A percentile compares a stretch with the other conserved stretches of the same genome.
Conservation (phyloP, 306 rosid species). For the Prunus salicina region DNA sequence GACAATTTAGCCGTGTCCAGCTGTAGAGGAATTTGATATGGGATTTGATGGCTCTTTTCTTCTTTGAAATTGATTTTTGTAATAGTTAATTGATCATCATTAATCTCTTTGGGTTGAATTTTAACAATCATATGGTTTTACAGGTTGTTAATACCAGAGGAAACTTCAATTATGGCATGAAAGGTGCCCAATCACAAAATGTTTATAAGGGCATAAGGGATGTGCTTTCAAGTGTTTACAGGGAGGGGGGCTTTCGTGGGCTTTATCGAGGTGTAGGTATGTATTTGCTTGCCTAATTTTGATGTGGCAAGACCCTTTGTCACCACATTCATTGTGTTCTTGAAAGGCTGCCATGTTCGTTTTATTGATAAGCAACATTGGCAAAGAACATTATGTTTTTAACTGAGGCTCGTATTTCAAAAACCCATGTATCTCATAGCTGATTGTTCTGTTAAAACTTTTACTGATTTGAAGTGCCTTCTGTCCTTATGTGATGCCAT, state of each 20-base stretch:
- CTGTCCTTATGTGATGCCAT: not conserved
- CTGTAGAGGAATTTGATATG: not conserved
- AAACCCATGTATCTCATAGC: not conserved
- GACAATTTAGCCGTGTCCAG: not conserved
- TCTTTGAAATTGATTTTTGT: not conserved
- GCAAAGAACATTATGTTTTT: not conserved
- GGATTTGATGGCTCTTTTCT: not conserved
- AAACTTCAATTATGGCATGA: slow-evolving; percentile 38
- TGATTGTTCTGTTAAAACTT: not conserved
- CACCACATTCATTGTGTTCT: not conserved
- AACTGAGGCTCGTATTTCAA: not conserved
- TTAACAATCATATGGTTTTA: not conserved
- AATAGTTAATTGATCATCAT: not conserved
- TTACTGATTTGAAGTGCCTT: not conserved
- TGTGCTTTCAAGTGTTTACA: slow-evolving; percentile 69
- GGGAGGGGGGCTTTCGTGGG: slow-evolving; percentile 74
- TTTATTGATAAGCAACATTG: not conserved
- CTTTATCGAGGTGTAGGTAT: slow-evolving; percentile 91
- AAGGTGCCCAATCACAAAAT: slow-evolving; percentile 42
- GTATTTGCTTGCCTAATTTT: slow-evolving; percentile 17
- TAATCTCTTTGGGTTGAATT: not conserved
- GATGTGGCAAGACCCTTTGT: slow-evolving; percentile 4
- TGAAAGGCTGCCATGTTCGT: not conserved
- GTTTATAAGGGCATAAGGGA: slow-evolving; percentile 61
- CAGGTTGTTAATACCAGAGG: slow-evolving; percentile 61